A percentile compares a stretch with the other conserved stretches of the same genome.
Conservation (phyloP, 768 basidiomycete genomes). For the Erythrobasidium yunnanense region DNA sequence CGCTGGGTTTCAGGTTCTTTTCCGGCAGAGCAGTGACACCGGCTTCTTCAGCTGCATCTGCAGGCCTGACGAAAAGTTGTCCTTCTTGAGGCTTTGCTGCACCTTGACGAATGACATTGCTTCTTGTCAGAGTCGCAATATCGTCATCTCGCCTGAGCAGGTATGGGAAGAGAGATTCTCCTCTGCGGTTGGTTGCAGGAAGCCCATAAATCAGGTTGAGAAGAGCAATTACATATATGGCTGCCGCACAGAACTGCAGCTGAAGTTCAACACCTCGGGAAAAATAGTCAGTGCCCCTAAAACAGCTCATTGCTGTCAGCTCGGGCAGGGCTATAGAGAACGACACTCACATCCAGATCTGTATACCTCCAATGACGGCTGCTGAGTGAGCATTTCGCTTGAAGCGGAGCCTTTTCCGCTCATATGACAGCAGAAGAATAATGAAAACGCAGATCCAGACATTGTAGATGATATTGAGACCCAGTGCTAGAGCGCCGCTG, state of each 20-base stretch:
- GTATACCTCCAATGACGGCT: slow-evolving; percentile 5
- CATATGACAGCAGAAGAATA: not conserved
- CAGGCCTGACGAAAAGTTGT: not conserved
- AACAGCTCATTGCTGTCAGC: no score
- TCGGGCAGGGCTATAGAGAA: no score
- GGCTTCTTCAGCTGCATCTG: not conserved
- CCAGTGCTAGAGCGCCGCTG: slow-evolving; percentile 3
- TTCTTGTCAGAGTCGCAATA: not conserved
- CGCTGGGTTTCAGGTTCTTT: not conserved
- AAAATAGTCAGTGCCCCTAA: not conserved
- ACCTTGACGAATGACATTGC: not conserved
- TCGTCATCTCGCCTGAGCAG: not conserved
- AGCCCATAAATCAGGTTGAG: not conserved
- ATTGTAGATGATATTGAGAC: slow-evolving; percentile 14
- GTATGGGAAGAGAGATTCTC: not conserved
- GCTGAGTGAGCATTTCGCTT: slow-evolving; percentile 11
- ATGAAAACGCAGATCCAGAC: slow-evolving; percentile 24
- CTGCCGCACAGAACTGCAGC: not conserved
- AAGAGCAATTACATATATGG: not conserved
- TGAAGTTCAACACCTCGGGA: not conserved
- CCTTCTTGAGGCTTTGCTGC: not conserved
- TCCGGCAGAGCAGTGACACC: not conserved
- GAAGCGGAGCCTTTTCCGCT: slow-evolving; percentile 15
- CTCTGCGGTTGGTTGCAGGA: not conserved
- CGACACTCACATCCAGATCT: slow-evolving; percentile 16